Base-by-base conservation (phyloP, 441 rosid genomes). In the Hura crepitans region DNA sequence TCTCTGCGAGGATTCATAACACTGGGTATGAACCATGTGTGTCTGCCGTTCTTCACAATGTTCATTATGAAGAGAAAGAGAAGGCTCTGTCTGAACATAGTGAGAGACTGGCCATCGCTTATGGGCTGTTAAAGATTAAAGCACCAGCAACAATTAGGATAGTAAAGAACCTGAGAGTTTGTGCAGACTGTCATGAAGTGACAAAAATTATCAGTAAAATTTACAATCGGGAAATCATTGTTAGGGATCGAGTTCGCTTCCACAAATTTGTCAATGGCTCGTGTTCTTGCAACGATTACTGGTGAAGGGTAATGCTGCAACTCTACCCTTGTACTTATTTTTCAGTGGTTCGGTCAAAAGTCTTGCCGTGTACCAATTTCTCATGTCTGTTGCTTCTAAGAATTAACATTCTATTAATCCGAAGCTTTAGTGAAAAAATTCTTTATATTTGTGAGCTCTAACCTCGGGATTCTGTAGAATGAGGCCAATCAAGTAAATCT, bases 201-300 rank as follows among this genome's bases (percentile, higher is more conserved):
- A 62, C 69, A 2, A 68, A 75, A 57, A 46, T 75, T 49, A 63
- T 75, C 45, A 65, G 74, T 58, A 75, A 37, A 58, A 43, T 75
- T 35, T 75, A 75, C 50, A 17, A 15, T 11, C 25, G 74, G 54
- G 74, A 56, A 69, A 75, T 75, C 50, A 57, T 57, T 46, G 71
- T 56, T 4, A 56, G 70, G 20, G 74, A 75, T 47, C 59, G 70
- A 23, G 69, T 74, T 62, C 73, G 74, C 37, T 69, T 75, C 66
- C 78, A 75, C 47, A 75, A 70, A 47, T 75, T 69, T 64, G 66
- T 69, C 17, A 64, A 75, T 37, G 74, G 74, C 9, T 39, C 58
- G 31, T 75, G 78, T 70, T 75, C 78, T 25, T 75, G 78, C 71
- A 49, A 49, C 25, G 74, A 75, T 65, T 57, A 64, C 58, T 70